phyloP scores from a whole-genome alignment of 2,329 filamentous ascomycete species.

The Westerdykella ornata region DNA sequence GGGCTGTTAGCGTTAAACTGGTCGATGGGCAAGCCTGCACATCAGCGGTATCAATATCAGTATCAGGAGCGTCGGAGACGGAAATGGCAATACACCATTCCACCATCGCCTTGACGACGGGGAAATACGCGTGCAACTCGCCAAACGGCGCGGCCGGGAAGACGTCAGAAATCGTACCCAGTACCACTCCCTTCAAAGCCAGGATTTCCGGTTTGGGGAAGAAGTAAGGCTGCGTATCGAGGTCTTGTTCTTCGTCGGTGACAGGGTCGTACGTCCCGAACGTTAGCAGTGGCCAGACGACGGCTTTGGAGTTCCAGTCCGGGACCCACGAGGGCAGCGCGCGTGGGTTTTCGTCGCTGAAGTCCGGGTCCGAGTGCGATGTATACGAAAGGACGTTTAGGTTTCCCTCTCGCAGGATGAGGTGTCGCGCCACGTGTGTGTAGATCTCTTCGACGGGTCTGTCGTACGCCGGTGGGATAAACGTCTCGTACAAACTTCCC shows the following conservation, averaged over 20 bases:
- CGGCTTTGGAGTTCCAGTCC: constrained; percentile 8
- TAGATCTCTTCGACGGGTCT: constrained; percentile 8
- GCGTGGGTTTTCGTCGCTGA: neutral
- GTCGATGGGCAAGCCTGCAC: neutral
- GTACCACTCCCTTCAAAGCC: constrained; percentile 2
- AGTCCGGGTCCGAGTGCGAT: neutral
- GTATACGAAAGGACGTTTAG: constrained; percentile 9
- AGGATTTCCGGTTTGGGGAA: neutral
- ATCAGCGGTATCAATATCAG: neutral
- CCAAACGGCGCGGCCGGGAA: neutral
- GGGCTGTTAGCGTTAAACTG: neutral
- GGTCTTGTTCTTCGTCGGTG: neutral
- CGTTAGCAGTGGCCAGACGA: constrained; percentile 3
- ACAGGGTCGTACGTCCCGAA: neutral
- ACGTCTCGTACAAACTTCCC: neutral
- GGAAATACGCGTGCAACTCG: neutral
- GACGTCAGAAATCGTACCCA: constrained; percentile 4
- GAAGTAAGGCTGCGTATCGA: neutral
- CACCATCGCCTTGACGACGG: neutral
- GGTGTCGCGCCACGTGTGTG: constrained; percentile 5
- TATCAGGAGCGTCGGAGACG: neutral
- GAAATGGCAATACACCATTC: constrained; percentile 5
- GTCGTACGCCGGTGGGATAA: constrained; percentile 10
- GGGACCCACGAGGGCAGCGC: constrained; percentile 15
- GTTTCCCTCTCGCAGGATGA: constrained; percentile 5